Conservation (phyloP, 2,329 filamentous ascomycete species). For the Plectosphaerella plurivora region DNA sequence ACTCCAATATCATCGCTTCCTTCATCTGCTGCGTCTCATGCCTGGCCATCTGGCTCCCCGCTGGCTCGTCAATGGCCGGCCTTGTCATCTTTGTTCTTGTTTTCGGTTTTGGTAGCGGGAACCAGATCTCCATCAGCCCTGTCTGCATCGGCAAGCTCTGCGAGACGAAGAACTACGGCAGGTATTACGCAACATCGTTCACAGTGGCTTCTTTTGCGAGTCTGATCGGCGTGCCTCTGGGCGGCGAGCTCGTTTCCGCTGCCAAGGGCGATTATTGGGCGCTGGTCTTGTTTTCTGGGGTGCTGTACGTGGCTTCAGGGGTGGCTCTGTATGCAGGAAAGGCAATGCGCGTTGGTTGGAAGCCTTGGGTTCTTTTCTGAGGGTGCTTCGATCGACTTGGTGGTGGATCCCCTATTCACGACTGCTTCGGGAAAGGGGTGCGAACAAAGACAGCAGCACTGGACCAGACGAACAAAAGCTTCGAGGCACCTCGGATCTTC, state of each 20-base stretch:
- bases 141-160: slow-evolving; percentile 68
- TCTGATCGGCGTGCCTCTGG: slow-evolving; percentile 2
- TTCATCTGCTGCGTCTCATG: slow-evolving; percentile 55
- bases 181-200: slow-evolving; percentile 65
- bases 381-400: too few species aligned
- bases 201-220: slow-evolving; percentile 60
- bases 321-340: slow-evolving; percentile 54
- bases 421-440: too few species aligned
- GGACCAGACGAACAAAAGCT: too few species aligned
- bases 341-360: slow-evolving; percentile 20
- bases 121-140: slow-evolving; percentile 62
- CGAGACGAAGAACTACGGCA: slow-evolving; percentile 60
- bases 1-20: slow-evolving; percentile 71
- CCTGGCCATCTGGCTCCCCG: slow-evolving; percentile 49
- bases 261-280: background rate
- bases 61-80: slow-evolving; percentile 26
- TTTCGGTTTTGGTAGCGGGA: slow-evolving; percentile 64
- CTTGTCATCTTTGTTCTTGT: slow-evolving; percentile 55
- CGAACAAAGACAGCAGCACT: too few species aligned
- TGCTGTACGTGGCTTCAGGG: slow-evolving; percentile 53
- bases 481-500: too few species aligned
- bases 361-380: slow-evolving; percentile 8
- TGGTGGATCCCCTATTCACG: too few species aligned
- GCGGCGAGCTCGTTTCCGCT: background rate
- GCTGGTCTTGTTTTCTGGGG: slow-evolving; percentile 22